These are phyloP conservation scores for Tulasnella sp. DNA, from an alignment of 768 basidiomycete genomes.

Conservation along the genomic window DNA sequence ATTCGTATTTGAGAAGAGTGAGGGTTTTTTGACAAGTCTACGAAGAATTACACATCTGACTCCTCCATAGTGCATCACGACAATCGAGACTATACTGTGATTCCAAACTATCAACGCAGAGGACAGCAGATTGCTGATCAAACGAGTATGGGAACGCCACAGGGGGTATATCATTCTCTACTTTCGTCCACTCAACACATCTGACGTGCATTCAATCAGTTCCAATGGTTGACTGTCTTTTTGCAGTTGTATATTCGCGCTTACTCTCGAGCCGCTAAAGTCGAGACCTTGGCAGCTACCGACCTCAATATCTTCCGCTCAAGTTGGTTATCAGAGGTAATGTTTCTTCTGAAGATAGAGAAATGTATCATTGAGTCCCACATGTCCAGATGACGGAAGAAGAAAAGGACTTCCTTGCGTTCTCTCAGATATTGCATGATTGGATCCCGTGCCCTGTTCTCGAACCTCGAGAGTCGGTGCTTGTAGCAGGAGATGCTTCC, in stretches of 20 bases:
- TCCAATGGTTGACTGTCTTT: constrained; percentile 58
- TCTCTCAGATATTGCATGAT: constrained; percentile 16
- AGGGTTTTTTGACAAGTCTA: not conserved
- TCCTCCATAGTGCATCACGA: constrained; percentile 53
- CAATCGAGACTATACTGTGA: constrained; percentile 71
- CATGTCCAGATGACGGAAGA: constrained; percentile 13
- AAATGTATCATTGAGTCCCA: not conserved
- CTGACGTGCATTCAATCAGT: constrained; percentile 29
- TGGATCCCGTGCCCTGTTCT: constrained; percentile 10
- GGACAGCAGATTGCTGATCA: constrained; percentile 46
- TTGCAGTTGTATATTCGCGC: constrained; percentile 65
- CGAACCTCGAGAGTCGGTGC: constrained; percentile 1
- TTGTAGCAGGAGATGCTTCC: not conserved
- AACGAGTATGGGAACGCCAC: constrained; percentile 49
- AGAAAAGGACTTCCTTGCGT: constrained; percentile 14
- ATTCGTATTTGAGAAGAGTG: constrained; percentile 63
- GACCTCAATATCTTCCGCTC: constrained; percentile 30
- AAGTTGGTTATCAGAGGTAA: constrained; percentile 34
- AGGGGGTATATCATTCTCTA: constrained; percentile 39
- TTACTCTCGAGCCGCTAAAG: constrained; percentile 64
- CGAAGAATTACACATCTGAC: not conserved
- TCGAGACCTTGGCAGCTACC: constrained; percentile 31
- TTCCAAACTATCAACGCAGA: constrained; percentile 65
- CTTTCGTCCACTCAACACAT: not conserved
- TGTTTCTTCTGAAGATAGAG: not conserved